These are phyloP conservation scores for Alternaria metachromatica DNA, from an alignment of 2,329 filamentous ascomycete genomes.

Conservation along the genomic window DNA sequence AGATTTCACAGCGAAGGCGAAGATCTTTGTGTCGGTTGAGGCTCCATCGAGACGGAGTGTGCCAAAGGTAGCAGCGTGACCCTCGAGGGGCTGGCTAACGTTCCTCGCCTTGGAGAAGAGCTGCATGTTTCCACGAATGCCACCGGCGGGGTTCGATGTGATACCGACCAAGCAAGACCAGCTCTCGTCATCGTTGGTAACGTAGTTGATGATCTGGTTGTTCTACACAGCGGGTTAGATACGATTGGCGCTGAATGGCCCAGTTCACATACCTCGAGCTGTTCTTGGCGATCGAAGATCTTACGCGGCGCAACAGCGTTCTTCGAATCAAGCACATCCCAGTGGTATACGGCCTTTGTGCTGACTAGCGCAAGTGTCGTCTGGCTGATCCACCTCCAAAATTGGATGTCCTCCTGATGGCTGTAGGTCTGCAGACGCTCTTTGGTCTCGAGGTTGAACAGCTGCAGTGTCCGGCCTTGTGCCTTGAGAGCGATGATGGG, in stretches of 20 bases:
- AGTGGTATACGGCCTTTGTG: slow-evolving; percentile 90
- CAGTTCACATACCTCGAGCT: slow-evolving; percentile 72
- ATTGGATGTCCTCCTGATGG: slow-evolving; percentile 96
- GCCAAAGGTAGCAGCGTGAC: slow-evolving; percentile 93
- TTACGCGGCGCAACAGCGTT: slow-evolving; percentile 79
- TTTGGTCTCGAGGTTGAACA: slow-evolving; percentile 93
- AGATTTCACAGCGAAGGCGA: slow-evolving; percentile 93
- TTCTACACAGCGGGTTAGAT: slow-evolving; percentile 60
- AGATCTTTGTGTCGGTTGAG: slow-evolving; percentile 89
- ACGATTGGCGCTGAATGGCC: slow-evolving; percentile 12
- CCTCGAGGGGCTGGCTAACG: slow-evolving; percentile 97
- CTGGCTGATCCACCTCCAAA: slow-evolving; percentile 99
- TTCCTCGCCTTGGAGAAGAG: slow-evolving; percentile 94
- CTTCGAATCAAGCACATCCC: slow-evolving; percentile 89
- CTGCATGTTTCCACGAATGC: slow-evolving; percentile 95
- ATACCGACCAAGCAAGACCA: slow-evolving; percentile 99
- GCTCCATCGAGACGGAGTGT: slow-evolving; percentile 88
- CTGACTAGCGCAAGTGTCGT: slow-evolving; percentile 88
- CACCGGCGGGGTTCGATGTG: slow-evolving; percentile 87
- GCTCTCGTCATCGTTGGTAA: slow-evolving; percentile 91
- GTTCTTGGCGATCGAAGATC: slow-evolving; percentile 92
- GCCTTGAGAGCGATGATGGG: slow-evolving; percentile 97
- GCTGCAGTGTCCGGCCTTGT: slow-evolving; percentile 91
- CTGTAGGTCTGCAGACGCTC: slow-evolving; percentile 95
- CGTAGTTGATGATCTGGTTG: slow-evolving; percentile 99